These are phyloP conservation scores for Truncatella angustata DNA, from an alignment of 2,329 filamentous ascomycete genomes.

Conservation along the genomic window DNA sequence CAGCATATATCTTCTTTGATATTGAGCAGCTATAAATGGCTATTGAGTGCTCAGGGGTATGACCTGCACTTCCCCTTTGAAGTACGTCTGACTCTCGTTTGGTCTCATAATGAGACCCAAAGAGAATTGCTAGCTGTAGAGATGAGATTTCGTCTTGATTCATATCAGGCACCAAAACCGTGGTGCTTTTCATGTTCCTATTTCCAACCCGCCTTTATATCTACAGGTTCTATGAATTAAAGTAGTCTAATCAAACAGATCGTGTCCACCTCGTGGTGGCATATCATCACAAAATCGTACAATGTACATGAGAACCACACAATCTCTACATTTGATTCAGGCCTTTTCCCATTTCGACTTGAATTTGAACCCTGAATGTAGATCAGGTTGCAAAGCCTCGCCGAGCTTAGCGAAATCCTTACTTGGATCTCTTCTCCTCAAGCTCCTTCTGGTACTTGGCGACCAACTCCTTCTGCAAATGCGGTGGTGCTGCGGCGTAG, in stretches of 20 bases:
- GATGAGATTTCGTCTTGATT: not conserved
- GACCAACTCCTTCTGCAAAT: conserved; percentile 71
- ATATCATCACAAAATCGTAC: conserved; percentile 8
- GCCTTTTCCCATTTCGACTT: not conserved
- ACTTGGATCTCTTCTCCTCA: conserved; percentile 55
- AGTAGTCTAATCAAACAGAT: not conserved
- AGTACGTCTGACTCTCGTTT: no score
- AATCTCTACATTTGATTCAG: not conserved
- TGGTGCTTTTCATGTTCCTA: not conserved
- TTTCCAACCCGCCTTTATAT: not conserved
- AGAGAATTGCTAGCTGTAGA: not conserved
- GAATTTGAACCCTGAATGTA: no score
- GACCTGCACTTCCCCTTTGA: no score
- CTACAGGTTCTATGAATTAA: conserved; percentile 5
- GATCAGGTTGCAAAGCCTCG: not conserved
- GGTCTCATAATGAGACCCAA: no score
- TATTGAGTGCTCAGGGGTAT: no score
- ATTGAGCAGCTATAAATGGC: no score
- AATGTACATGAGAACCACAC: conserved; percentile 1
- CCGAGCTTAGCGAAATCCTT: conserved; percentile 19
- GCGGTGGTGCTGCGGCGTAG: conserved; percentile 81
- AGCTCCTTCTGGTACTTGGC: conserved; percentile 60
- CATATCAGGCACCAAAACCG: not conserved
- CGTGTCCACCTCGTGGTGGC: conserved; percentile 2
- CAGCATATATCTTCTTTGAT: no score